A percentile compares a stretch with the other conserved stretches of the same genome.
Evolutionary conservation across 106 monocot species (phyloP).

Genomic region (Apostasia shenzhenica): DNA sequence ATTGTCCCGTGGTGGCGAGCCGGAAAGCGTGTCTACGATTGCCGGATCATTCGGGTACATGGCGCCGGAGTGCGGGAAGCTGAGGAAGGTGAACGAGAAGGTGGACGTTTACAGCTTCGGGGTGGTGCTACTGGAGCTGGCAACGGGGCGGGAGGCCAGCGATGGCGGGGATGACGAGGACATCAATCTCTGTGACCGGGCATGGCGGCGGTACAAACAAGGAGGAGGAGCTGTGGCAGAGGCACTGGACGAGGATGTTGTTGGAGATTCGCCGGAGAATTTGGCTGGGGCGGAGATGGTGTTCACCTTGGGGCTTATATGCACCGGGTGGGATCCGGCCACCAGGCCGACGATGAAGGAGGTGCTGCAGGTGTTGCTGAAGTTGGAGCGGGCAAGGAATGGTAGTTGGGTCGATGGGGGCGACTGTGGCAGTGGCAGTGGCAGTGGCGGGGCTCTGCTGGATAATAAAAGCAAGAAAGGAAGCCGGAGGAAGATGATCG

Average conservation of each 20-base stretch:
- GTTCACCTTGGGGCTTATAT: slow-evolving; percentile 41
- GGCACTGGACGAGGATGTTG: slow-evolving; percentile 26
- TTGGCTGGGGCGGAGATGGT: slow-evolving; percentile 41
- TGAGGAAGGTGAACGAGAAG: slow-evolving; percentile 59
- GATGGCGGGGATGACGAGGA: slow-evolving; percentile 31
- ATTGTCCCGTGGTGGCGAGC: slow-evolving; percentile 31
- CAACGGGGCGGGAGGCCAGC: slow-evolving; percentile 39
- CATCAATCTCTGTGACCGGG: slow-evolving; percentile 37
- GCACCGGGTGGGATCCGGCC: slow-evolving; percentile 33
- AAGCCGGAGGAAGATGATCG: slow-evolving; percentile 16
- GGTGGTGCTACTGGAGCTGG: slow-evolving; percentile 77
- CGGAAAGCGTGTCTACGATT: slow-evolving; percentile 29
- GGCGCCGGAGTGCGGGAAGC: slow-evolving; percentile 59
- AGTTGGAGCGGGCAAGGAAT: slow-evolving; percentile 7
- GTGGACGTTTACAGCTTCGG: slow-evolving; percentile 87
- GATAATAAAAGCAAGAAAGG: slow-evolving; percentile 1
- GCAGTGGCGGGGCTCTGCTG: slow-evolving; percentile 10
- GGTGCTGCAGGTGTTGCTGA: slow-evolving; percentile 37
- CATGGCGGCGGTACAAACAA: slow-evolving; percentile 38
- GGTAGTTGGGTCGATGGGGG: background rate
- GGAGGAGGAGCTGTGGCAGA: slow-evolving; percentile 11
- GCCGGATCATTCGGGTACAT: slow-evolving; percentile 77
- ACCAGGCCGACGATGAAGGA: slow-evolving; percentile 62
- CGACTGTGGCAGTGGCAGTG: background rate
- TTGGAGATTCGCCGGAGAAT: background rate